Percentiles rank a stretch among this genome's conserved stretches.
Evolutionary conservation across 768 basidiomycete species (phyloP).

Genomic region (Panaeolus papilionaceus): DNA sequence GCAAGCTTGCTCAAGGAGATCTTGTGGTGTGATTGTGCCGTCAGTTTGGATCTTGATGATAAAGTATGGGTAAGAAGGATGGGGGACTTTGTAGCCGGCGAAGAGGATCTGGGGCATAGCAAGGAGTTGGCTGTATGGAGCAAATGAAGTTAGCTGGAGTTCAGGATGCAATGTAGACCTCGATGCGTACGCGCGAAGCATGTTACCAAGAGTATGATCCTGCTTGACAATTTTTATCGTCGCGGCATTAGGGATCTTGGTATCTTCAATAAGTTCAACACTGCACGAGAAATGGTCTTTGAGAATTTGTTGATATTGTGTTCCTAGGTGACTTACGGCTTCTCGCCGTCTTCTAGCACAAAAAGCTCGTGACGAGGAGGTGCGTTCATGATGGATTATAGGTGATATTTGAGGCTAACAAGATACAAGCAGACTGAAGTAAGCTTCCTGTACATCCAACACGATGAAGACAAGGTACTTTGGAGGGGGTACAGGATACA

Average conservation of each 20-base stretch:
- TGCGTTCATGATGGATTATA: constrained; percentile 74
- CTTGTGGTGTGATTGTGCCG: constrained; percentile 81
- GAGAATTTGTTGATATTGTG: neutral
- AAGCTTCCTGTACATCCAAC: constrained; percentile 5
- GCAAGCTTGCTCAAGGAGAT: constrained; percentile 84
- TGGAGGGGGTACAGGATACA: neutral
- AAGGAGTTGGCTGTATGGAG: constrained; percentile 78
- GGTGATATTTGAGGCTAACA: constrained; percentile 8
- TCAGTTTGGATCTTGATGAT: constrained; percentile 96
- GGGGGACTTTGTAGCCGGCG: constrained; percentile 98
- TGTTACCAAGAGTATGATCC: constrained; percentile 95
- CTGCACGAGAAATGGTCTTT: constrained; percentile 45
- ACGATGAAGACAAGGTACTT: constrained; percentile 10
- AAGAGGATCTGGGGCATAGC: constrained; percentile 89
- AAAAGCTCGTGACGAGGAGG: constrained; percentile 92
- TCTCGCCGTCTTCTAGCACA: constrained; percentile 93
- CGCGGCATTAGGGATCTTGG: constrained; percentile 97
- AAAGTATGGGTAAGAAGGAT: constrained; percentile 94
- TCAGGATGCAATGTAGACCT: constrained; percentile 9
- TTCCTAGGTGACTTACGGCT: constrained; percentile 69
- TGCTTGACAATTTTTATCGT: constrained; percentile 95
- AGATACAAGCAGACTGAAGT: constrained; percentile 13
- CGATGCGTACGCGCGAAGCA: constrained; percentile 82
- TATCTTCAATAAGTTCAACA: constrained; percentile 92
- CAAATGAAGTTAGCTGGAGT: constrained; percentile 11